Conservation (phyloP, 1,139 yeast genomes). For the Debaryomycetaceae sp. region DNA sequence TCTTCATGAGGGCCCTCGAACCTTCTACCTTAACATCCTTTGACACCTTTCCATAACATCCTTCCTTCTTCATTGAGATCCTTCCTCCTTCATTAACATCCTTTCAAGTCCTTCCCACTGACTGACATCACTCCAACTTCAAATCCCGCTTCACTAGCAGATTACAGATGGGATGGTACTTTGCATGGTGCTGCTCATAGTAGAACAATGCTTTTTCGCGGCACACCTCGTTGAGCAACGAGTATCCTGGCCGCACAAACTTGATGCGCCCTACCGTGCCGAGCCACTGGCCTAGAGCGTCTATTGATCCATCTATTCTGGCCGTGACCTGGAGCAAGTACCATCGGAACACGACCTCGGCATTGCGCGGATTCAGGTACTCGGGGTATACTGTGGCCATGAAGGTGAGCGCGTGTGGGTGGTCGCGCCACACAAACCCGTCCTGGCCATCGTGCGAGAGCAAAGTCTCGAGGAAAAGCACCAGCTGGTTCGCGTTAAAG, state of each 20-base stretch:
- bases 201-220: slow-evolving; percentile 54
- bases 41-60: too few species aligned
- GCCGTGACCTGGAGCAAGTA: slow-evolving; percentile 51
- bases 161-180: slow-evolving; percentile 81
- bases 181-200: slow-evolving; percentile 43
- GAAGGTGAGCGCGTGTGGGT: slow-evolving; percentile 24
- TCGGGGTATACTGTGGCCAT: slow-evolving; percentile 35
- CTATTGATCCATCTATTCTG: slow-evolving; percentile 32
- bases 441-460: slow-evolving; percentile 21
- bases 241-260: slow-evolving; percentile 81
- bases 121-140: not conserved
- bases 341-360: slow-evolving; percentile 78
- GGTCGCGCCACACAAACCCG: slow-evolving; percentile 27
- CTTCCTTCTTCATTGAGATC: too few species aligned
- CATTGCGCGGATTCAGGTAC: slow-evolving; percentile 48
- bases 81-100: too few species aligned
- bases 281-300: slow-evolving; percentile 63
- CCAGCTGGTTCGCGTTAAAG: slow-evolving; percentile 68
- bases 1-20: too few species aligned
- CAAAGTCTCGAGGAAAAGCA: slow-evolving; percentile 66
- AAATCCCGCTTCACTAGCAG: slow-evolving; percentile 71
- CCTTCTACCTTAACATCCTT: too few species aligned
- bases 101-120: too few species aligned
- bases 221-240: slow-evolving; percentile 53
- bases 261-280: slow-evolving; percentile 94